Evolutionary conservation across 768 basidiomycete species (phyloP).

Genomic region (Calvatia gigantea): DNA sequence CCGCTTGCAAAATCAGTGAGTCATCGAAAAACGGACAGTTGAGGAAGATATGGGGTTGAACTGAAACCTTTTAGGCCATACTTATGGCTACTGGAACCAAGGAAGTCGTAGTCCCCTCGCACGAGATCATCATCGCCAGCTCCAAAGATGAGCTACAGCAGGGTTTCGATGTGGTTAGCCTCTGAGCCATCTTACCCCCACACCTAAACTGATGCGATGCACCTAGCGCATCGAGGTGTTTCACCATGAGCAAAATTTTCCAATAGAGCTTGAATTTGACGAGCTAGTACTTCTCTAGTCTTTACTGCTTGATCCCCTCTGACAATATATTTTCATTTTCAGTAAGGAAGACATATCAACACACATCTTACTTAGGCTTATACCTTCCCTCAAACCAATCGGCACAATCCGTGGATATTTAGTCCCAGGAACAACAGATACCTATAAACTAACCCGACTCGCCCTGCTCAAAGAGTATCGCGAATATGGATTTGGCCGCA

Average conservation of each 20-base stretch:
- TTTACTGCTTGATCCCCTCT: constrained; percentile 5
- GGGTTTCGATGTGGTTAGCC: constrained; percentile 55
- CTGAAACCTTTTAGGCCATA: not conserved
- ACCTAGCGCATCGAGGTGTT: constrained; percentile 52
- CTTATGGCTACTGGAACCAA: not conserved
- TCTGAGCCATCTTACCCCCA: not conserved
- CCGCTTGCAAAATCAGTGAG: not conserved
- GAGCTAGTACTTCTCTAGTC: constrained; percentile 40
- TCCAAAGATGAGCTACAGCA: constrained; percentile 53
- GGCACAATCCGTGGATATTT: constrained; percentile 64
- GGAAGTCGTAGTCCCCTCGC: constrained; percentile 27
- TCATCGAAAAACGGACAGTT: not conserved
- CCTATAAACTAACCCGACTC: constrained; percentile 74
- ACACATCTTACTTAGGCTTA: constrained; percentile 70
- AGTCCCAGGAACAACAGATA: constrained; percentile 28
- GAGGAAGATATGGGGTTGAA: too few species aligned
- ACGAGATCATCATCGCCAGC: constrained; percentile 55
- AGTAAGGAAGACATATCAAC: constrained; percentile 63
- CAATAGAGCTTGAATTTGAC: constrained; percentile 74
- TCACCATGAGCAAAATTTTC: constrained; percentile 64
- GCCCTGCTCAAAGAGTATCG: constrained; percentile 68
- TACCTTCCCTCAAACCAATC: constrained; percentile 55
- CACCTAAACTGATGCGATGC: not conserved
- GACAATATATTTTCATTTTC: constrained; percentile 9
- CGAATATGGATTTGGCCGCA: constrained; percentile 57